Conservation (phyloP, 1,284 basidiomycete species). For the Vanrija humicola region DNA sequence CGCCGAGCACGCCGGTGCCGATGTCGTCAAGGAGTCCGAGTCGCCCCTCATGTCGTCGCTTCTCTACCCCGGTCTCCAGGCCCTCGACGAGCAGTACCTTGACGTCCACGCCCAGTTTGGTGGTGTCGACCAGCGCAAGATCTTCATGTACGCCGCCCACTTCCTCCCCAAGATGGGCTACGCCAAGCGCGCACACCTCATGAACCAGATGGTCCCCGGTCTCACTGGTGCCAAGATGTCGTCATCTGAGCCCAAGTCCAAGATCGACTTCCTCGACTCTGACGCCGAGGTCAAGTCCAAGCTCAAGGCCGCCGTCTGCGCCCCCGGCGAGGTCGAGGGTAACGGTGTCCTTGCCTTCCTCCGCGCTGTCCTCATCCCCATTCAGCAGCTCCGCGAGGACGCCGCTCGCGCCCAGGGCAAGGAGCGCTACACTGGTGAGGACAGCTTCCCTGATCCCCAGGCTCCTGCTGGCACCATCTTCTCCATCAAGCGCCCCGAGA, state of each 20-base stretch:
- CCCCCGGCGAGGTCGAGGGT: slow-evolving; percentile 82
- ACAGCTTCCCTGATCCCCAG: slow-evolving; percentile 61
- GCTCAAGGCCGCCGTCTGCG: slow-evolving; percentile 89
- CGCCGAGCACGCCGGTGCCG: slow-evolving; percentile 97
- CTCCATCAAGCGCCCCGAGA: slow-evolving; percentile 68
- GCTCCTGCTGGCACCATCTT: slow-evolving; percentile 82
- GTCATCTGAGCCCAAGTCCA: slow-evolving; percentile 92
- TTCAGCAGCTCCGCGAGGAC: slow-evolving; percentile 69
- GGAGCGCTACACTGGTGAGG: slow-evolving; percentile 29
- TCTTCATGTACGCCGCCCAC: slow-evolving; percentile 95
- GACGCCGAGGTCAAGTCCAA: slow-evolving; percentile 81
- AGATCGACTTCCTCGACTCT: slow-evolving; percentile 95
- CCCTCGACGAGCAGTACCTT: slow-evolving; percentile 95
- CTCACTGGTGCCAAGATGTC: slow-evolving; percentile 96
- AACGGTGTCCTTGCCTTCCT: slow-evolving; percentile 92
- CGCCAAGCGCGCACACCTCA: slow-evolving; percentile 90
- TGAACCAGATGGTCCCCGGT: slow-evolving; percentile 98
- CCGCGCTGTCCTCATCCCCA: slow-evolving; percentile 82
- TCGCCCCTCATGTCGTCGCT: slow-evolving; percentile 85
- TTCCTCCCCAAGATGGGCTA: slow-evolving; percentile 93
- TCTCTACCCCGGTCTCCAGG: slow-evolving; percentile 94
- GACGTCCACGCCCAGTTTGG: slow-evolving; percentile 97
- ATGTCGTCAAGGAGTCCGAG: slow-evolving; percentile 97
- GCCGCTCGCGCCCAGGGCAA: slow-evolving; percentile 42
- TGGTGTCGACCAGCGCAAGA: slow-evolving; percentile 95